phyloP scores from a whole-genome alignment of 192 early-diverging fungal genomes.

The Kickxella alabastrina region DNA sequence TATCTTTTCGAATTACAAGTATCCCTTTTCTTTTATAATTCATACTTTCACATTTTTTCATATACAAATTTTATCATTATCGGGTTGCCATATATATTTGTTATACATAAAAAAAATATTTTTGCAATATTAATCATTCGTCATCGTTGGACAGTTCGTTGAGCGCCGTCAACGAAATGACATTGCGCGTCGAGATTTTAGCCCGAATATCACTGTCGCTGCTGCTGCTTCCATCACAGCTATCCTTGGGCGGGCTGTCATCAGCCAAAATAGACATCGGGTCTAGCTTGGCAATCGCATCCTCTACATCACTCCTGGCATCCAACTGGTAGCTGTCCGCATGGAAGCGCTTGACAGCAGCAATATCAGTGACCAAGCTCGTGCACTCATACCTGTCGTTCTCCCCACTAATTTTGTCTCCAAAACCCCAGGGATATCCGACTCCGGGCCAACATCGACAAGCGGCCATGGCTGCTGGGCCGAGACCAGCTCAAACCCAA shows the following conservation, averaged over 20 bases:
- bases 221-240: too few relatives aligned
- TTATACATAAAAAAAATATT: too few relatives aligned
- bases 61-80: neutral
- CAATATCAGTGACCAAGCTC: constrained; percentile 34
- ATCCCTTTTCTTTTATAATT: neutral
- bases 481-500: constrained; percentile 22
- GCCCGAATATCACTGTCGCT: too few relatives aligned
- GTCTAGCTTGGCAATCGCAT: too few relatives aligned
- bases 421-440: constrained; percentile 22
- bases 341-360: constrained; percentile 25
- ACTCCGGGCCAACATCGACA: constrained; percentile 28
- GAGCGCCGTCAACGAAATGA: too few relatives aligned
- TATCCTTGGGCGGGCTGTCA: neutral
- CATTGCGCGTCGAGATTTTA: too few relatives aligned
- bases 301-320: neutral
- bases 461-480: constrained; percentile 22
- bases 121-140: too few relatives aligned
- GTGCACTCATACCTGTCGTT: constrained; percentile 27
- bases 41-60: neutral
- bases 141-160: too few relatives aligned
- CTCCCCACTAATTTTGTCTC: constrained; percentile 32
- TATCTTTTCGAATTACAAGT: neutral
- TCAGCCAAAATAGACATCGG: neutral
- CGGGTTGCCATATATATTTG: too few relatives aligned
- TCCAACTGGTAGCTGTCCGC: neutral